phyloP scores from a whole-genome alignment of 2,329 filamentous ascomycete genomes.

The Neoarthrinium moseri region DNA sequence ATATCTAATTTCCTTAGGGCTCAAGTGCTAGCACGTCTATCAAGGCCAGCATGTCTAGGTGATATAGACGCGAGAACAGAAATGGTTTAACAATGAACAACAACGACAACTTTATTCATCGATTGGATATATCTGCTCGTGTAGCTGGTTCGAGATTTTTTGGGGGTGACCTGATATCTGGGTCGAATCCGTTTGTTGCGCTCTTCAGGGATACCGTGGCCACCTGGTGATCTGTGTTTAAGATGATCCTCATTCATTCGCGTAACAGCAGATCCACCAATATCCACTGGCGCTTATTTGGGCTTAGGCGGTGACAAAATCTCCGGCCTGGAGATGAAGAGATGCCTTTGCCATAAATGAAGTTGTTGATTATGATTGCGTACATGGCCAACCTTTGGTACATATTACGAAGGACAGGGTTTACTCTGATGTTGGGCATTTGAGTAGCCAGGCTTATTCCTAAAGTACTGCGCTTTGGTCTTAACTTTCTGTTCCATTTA shows the following conservation, averaged over 20 bases:
- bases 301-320: background rate
- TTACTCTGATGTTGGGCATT: too few relatives aligned
- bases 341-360: too few relatives aligned
- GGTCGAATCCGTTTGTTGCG: background rate
- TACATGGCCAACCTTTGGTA: too few relatives aligned
- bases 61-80: background rate
- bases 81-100: background rate
- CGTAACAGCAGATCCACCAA: background rate
- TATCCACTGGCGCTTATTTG: background rate
- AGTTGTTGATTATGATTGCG: too few relatives aligned
- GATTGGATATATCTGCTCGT: background rate
- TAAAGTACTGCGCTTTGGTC: too few relatives aligned
- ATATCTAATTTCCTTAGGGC: background rate
- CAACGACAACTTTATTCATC: background rate
- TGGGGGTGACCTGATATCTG: background rate
- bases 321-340: too few relatives aligned
- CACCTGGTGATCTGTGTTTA: constrained; percentile 1
- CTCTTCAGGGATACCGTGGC: background rate
- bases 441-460: too few relatives aligned
- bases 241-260: constrained; percentile 2
- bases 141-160: too few relatives aligned
- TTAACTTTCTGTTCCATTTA: too few relatives aligned
- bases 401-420: too few relatives aligned
- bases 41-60: background rate
- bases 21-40: background rate